Base-by-base conservation (phyloP, 371 early-diverging fungal species). In the Mucor ambiguus region DNA sequence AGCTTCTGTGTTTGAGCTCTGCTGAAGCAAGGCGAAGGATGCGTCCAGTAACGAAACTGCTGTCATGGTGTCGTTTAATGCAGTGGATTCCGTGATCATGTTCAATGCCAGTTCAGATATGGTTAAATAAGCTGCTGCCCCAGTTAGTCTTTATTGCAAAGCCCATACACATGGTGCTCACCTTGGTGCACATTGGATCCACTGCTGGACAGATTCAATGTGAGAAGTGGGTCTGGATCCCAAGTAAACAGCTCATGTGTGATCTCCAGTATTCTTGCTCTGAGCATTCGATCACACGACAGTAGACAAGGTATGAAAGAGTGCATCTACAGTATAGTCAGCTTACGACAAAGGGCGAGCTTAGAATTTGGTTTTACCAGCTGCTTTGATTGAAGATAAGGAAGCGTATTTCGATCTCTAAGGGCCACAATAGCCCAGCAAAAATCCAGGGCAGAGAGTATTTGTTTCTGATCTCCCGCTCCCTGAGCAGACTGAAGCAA, bases 381-480 rank as follows among this genome's bases (percentile, higher is more conserved):
- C 24, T 60, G 41, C 43, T 67, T 73, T 22, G 67, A 33, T 29
- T 52, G 38, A n/a, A 81, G 48, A 44, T 71, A 81, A 4, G 63
- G 46, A 1, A 70, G 44, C 6, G 69, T 58, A 33, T 54, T 44
- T 4, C 26, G 9, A 18, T 63, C 56, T 12, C 59, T 54, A 4
- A 68, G 30, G 41, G 70, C 68, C 4, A 75, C 74, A 29, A 78
- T 54, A 0, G 32, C 48, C 77, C 77, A 80, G 52, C 74, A 77
- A 49, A 83, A 79, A 28, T 83, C 83, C 29, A 80, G 58, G 8
- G 76, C 72, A 20, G 75, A 58, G 60, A 78, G 35, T 7, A 72
- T 22, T 35, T 72, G 58, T 3, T 58, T 54, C 29, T 64, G 61
- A 20, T 76, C 60, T 11, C 37, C 44, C 4, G 12, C 26, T 8